These are phyloP conservation scores for Phyllosticta citrichinensis DNA, from an alignment of 2,329 filamentous ascomycete species.

Conservation along the genomic window DNA sequence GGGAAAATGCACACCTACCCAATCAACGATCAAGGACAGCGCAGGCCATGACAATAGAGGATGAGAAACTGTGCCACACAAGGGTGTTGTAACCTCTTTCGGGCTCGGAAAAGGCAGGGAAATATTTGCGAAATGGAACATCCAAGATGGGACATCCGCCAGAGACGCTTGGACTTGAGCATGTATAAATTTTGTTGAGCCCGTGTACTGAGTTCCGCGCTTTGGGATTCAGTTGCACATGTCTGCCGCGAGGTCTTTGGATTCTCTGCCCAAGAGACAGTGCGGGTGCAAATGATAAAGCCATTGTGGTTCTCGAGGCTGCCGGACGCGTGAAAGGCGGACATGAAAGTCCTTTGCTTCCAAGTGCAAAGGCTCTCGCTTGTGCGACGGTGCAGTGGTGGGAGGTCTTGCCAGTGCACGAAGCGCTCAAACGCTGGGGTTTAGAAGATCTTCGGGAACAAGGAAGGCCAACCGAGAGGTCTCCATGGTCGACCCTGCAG, in stretches of 20 bases:
- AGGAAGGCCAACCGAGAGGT: background rate
- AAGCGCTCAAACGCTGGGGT: background rate
- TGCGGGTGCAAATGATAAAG: no score
- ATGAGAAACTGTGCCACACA: background rate
- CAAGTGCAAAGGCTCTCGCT: background rate
- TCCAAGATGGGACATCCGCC: no score
- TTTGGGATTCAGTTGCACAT: no score
- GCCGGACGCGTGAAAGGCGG: no score
- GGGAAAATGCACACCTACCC: background rate
- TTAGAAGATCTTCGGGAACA: background rate
- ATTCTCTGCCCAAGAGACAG: no score
- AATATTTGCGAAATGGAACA: no score
- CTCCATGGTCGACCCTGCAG: background rate
- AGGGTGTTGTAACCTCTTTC: background rate
- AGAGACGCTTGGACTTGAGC: no score
- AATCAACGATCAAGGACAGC: background rate
- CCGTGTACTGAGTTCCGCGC: no score
- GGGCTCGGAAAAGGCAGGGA: background rate
- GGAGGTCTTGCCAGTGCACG: background rate
- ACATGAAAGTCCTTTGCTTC: no score
- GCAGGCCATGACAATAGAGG: background rate
- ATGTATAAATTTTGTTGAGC: no score
- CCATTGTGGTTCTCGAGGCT: no score
- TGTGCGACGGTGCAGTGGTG: background rate
- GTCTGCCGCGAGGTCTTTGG: no score